Percentiles rank a stretch among this genome's conserved stretches.
phyloP scores from a whole-genome alignment of 352 stramenopile genomes.

The Halophytophthora batemanensis region DNA sequence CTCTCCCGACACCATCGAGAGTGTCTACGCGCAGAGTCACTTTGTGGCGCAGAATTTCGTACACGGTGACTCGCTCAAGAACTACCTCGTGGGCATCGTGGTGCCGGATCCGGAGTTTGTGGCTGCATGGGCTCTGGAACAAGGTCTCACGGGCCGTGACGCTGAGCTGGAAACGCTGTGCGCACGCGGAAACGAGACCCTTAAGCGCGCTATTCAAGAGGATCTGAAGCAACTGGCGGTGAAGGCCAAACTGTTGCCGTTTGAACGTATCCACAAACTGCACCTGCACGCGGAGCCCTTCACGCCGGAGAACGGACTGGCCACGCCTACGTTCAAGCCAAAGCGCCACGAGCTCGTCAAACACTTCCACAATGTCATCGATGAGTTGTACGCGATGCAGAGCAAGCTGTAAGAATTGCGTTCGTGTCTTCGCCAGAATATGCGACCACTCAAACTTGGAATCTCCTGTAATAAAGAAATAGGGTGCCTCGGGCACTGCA shows the following conservation, averaged over 20 bases:
- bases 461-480: too few relatives aligned
- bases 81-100: constrained; percentile 91
- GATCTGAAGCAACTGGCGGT: constrained; percentile 68
- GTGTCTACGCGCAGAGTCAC: constrained; percentile 86
- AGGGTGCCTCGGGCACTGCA: too few relatives aligned
- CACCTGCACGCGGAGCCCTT: constrained; percentile 87
- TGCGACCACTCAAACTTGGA: too few relatives aligned
- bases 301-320: constrained; percentile 87
- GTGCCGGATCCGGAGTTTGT: constrained; percentile 92
- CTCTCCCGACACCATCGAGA: constrained; percentile 96
- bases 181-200: constrained; percentile 1
- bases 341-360: constrained; percentile 91
- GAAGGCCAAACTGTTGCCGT: constrained; percentile 81
- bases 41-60: constrained; percentile 94
- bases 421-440: too few relatives aligned
- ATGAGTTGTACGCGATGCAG: too few relatives aligned
- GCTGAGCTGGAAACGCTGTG: constrained; percentile 24
- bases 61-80: constrained; percentile 94
- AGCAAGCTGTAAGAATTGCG: too few relatives aligned
- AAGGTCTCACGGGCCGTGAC: constrained; percentile 31
- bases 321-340: constrained; percentile 97
- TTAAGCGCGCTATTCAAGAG: constrained; percentile 24
- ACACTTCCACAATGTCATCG: too few relatives aligned
- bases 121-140: constrained; percentile 63
- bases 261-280: constrained; percentile 90